phyloP scores from a whole-genome alignment of 1,284 basidiomycete genomes.

The Ceratobasidium sp. region DNA sequence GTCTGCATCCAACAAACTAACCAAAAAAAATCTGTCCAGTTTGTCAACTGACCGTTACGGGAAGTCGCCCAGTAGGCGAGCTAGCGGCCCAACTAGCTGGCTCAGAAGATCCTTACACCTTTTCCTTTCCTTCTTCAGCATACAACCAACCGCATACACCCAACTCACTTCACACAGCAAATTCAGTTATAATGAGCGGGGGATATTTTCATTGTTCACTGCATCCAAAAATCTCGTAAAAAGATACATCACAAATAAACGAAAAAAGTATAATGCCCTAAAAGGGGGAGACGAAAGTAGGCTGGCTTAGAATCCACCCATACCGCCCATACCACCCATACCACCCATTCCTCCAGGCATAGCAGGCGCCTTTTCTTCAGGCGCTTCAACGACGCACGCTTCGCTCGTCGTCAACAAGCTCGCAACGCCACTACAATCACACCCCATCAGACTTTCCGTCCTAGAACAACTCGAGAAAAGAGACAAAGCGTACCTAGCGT shows the following conservation, averaged over 20 bases:
- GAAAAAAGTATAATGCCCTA: neutral
- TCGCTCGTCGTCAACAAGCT: conserved; percentile 94
- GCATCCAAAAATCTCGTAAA: neutral
- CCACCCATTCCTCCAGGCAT: conserved; percentile 66
- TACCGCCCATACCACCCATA: conserved; percentile 72
- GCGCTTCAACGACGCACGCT: conserved; percentile 91
- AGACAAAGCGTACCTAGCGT: conserved; percentile 67
- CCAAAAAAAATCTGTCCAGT: too few species aligned
- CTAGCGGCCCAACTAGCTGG: too few species aligned
- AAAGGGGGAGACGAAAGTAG: neutral
- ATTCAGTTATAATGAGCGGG: conserved; percentile 11
- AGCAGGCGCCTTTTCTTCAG: conserved; percentile 81
- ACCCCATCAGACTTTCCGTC: too few species aligned
- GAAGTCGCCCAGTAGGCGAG: too few species aligned
- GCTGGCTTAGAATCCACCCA: conserved; percentile 25
- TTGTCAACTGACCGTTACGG: too few species aligned
- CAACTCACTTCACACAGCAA: neutral
- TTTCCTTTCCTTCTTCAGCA: neutral
- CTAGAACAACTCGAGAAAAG: too few species aligned
- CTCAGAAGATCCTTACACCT: too few species aligned
- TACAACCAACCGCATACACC: too few species aligned
- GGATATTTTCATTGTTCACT: conserved; percentile 18
- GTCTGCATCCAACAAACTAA: too few species aligned
- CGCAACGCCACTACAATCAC: conserved; percentile 74
- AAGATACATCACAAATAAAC: conserved; percentile 23